Conservation (phyloP, 331 rosid species). For the Acacia pycnantha region DNA sequence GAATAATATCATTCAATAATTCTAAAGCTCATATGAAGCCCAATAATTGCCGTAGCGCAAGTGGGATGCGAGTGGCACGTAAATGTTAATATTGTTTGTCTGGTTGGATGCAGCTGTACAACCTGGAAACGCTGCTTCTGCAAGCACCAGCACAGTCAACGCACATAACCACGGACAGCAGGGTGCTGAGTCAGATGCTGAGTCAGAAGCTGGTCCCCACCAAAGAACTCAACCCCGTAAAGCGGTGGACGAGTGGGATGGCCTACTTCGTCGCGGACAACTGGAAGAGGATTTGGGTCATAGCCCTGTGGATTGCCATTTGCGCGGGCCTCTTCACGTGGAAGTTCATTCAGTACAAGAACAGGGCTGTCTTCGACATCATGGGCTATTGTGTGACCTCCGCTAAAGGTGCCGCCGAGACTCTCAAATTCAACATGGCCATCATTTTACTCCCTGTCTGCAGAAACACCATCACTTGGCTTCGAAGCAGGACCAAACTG, state of each 20-base stretch:
- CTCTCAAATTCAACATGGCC: conserved; percentile 87
- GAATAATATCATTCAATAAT: no score
- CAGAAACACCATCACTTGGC: conserved; percentile 89
- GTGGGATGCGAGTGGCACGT: no score
- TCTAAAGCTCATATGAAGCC: not conserved
- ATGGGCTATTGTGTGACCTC: conserved; percentile 89
- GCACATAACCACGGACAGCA: conserved; percentile 55
- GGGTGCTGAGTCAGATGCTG: conserved; percentile 62
- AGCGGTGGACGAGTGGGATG: conserved; percentile 36
- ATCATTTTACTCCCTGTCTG: conserved; percentile 77
- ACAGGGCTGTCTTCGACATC: conserved; percentile 61
- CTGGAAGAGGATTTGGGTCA: conserved; percentile 75
- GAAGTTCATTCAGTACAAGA: conserved; percentile 73
- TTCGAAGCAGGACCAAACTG: conserved; percentile 62
- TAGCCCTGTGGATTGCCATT: conserved; percentile 59
- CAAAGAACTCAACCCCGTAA: conserved; percentile 70
- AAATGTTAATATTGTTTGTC: not conserved
- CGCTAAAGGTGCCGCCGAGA: conserved; percentile 89
- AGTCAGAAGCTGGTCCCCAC: conserved; percentile 81
- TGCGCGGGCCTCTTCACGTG: conserved; percentile 70
- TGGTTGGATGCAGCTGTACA: conserved; percentile 53
- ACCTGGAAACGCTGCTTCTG: conserved; percentile 83
- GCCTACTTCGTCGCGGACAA: conserved; percentile 75
- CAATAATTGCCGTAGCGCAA: no score
- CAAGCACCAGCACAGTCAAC: conserved; percentile 71